Percentiles rank a stretch among this genome's conserved stretches.
phyloP scores from a whole-genome alignment of 805 yeast species.

The Metschnikowia matae region DNA sequence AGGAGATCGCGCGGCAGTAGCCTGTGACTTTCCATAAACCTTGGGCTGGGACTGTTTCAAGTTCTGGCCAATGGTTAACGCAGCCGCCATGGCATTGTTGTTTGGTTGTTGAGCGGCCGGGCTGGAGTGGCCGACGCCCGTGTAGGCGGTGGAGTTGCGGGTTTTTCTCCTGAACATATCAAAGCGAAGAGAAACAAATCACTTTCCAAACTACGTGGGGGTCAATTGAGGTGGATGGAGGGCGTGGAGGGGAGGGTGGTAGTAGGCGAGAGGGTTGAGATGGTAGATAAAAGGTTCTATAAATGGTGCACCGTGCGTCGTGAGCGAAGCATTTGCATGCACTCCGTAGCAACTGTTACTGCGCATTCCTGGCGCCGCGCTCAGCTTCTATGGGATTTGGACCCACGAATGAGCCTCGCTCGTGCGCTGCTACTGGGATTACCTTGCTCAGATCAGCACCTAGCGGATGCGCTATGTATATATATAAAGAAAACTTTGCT shows the following conservation, averaged over 20 bases:
- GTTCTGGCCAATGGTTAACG: conserved; percentile 38
- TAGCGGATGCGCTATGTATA: no score
- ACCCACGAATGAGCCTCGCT: background rate
- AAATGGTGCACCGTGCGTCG: conserved; percentile 1
- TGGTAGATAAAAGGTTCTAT: background rate
- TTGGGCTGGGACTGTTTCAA: conserved; percentile 20
- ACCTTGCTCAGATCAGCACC: no score
- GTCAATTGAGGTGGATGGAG: background rate
- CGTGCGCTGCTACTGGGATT: background rate
- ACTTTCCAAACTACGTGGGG: no score
- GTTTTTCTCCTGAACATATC: conserved; percentile 30
- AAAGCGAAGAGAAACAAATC: background rate
- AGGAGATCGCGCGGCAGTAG: conserved; percentile 9
- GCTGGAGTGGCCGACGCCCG: conserved; percentile 39
- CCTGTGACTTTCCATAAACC: conserved; percentile 9
- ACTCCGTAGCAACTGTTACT: conserved; percentile 3
- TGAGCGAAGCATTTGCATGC: conserved; percentile 3
- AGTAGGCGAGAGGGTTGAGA: background rate
- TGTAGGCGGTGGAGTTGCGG: conserved; percentile 33
- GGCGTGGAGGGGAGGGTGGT: background rate
- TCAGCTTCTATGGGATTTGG: background rate
- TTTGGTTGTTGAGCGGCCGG: conserved; percentile 34
- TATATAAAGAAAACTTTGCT: no score
- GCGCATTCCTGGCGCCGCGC: conserved; percentile 3
- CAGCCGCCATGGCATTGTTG: conserved; percentile 42